A percentile compares a stretch with the other conserved stretches of the same genome.
Conservation (phyloP, 306 rosid species). For the Citrullus mucosospermus region DNA sequence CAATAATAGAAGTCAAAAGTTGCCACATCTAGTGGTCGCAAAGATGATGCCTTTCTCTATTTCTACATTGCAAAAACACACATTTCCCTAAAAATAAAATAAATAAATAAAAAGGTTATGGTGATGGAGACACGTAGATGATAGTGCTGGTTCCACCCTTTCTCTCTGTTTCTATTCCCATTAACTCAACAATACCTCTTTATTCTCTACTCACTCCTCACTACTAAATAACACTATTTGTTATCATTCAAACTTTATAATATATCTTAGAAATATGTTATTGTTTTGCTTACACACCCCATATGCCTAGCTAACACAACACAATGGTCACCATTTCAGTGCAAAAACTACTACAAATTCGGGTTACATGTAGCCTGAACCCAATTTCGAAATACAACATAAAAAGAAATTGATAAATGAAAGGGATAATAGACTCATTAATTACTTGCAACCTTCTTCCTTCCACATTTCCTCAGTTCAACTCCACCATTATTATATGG, state of each 20-base stretch:
- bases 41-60: not conserved
- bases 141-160: not conserved
- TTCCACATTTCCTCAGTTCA: too few relatives aligned
- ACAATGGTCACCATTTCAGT: too few relatives aligned
- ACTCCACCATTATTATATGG: too few relatives aligned
- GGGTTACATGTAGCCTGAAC: too few relatives aligned
- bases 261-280: too few relatives aligned
- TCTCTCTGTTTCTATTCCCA: not conserved
- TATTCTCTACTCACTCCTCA: not conserved
- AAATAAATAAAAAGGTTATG: not conserved
- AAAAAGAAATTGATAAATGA: too few relatives aligned
- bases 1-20: not conserved
- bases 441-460: too few relatives aligned
- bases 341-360: too few relatives aligned
- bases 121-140: not conserved
- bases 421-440: too few relatives aligned
- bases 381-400: too few relatives aligned
- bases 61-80: not conserved
- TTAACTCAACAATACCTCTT: not conserved
- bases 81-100: not conserved
- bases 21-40: not conserved
- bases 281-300: too few relatives aligned
- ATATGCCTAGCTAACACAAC: too few relatives aligned
- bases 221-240: not conserved
- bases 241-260: not conserved